These are phyloP conservation scores for Lignosus rhinocerotis DNA, from an alignment of 1,284 basidiomycete genomes.

Conservation along the genomic window DNA sequence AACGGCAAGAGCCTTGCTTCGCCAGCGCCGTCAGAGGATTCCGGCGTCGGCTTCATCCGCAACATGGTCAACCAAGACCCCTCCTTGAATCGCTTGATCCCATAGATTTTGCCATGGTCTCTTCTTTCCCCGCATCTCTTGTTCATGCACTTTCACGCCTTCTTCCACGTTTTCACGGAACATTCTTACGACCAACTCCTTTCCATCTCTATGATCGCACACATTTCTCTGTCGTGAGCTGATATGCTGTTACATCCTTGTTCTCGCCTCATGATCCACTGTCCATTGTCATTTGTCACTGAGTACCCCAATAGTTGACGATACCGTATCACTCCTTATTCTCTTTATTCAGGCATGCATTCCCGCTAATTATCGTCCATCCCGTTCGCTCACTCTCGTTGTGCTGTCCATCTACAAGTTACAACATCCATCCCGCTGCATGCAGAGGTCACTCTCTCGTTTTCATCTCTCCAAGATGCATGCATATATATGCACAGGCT, in stretches of 20 bases:
- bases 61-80: slow-evolving; percentile 76
- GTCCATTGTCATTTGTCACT: slow-evolving; percentile 26
- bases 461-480: slow-evolving; percentile 4
- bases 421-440: slow-evolving; percentile 16
- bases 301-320: slow-evolving; percentile 32
- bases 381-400: slow-evolving; percentile 29
- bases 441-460: slow-evolving; percentile 23
- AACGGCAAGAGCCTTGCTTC: slow-evolving; percentile 59
- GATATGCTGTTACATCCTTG: slow-evolving; percentile 30
- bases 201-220: slow-evolving; percentile 28
- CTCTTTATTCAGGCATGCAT: slow-evolving; percentile 30
- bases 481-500: slow-evolving; percentile 14
- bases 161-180: slow-evolving; percentile 25
- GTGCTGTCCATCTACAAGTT: slow-evolving; percentile 22
- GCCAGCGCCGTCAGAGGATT: slow-evolving; percentile 81
- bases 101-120: slow-evolving; percentile 23
- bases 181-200: slow-evolving; percentile 29
- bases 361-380: slow-evolving; percentile 26
- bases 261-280: slow-evolving; percentile 19
- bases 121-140: slow-evolving; percentile 5
- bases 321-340: slow-evolving; percentile 39
- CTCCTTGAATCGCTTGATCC: slow-evolving; percentile 50
- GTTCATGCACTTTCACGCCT: slow-evolving; percentile 23
- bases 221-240: slow-evolving; percentile 24
- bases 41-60: slow-evolving; percentile 77